phyloP scores from a whole-genome alignment of 345 rosid species.

The Pugionium cornutum region DNA sequence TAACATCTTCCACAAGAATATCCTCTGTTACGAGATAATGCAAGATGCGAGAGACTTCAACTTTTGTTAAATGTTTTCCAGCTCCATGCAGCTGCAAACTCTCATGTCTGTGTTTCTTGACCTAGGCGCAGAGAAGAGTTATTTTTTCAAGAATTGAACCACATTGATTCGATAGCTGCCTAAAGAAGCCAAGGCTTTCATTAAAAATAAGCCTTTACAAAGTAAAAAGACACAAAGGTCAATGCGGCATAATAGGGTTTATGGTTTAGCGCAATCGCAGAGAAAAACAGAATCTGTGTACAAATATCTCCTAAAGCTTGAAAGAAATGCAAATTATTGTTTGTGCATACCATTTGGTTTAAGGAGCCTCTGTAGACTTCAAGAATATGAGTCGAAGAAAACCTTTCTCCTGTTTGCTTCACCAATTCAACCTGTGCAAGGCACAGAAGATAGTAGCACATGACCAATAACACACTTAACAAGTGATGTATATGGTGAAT shows the following conservation, averaged over 20 bases:
- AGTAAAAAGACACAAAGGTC: background rate
- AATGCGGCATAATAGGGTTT: background rate
- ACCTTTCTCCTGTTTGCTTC: slow-evolving; percentile 70
- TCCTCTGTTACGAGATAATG: slow-evolving; percentile 86
- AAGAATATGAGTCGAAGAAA: slow-evolving; percentile 81
- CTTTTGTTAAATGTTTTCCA: slow-evolving; percentile 78
- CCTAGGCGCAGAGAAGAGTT: slow-evolving; percentile 52
- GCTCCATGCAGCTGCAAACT: slow-evolving; percentile 84
- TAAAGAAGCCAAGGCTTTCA: slow-evolving; percentile 11
- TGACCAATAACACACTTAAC: slow-evolving; percentile 19
- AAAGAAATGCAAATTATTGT: slow-evolving; percentile 2
- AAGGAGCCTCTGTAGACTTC: slow-evolving; percentile 97
- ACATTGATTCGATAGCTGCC: slow-evolving; percentile 18
- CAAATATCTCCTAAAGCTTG: slow-evolving; percentile 11
- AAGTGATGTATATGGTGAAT: slow-evolving; percentile 15
- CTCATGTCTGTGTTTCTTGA: slow-evolving; percentile 83
- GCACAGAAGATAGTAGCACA: background rate
- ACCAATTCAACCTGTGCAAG: slow-evolving; percentile 81
- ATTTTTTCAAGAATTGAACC: slow-evolving; percentile 2
- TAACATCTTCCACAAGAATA: slow-evolving; percentile 81
- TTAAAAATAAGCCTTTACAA: background rate
- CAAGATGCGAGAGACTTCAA: slow-evolving; percentile 84
- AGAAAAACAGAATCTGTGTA: slow-evolving; percentile 18
- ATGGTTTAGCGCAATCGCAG: slow-evolving; percentile 15
- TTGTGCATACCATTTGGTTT: slow-evolving; percentile 69